Percentiles rank a stretch among this genome's conserved stretches.
phyloP scores from a whole-genome alignment of 2,329 filamentous ascomycete genomes.

The Ascochyta rabiei region DNA sequence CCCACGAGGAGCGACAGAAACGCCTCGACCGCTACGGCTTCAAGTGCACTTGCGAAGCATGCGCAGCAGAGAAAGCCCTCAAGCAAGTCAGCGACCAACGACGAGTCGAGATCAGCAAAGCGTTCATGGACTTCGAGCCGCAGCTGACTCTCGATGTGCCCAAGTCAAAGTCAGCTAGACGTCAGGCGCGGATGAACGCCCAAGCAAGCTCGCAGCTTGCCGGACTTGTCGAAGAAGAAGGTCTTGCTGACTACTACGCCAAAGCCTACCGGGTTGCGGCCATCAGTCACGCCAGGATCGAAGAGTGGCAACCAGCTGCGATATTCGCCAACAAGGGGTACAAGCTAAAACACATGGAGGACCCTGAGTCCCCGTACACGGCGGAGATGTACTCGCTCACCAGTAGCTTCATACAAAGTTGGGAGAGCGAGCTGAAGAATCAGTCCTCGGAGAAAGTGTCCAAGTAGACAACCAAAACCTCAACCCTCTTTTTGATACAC shows the following conservation, averaged over 20 bases:
- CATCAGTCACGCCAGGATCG: conserved; percentile 35
- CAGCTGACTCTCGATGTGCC: conserved; percentile 32
- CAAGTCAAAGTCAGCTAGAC: conserved; percentile 25
- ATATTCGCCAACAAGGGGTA: conserved; percentile 42
- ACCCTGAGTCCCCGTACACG: conserved; percentile 33
- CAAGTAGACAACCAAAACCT: neutral
- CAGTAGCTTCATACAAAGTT: conserved; percentile 34
- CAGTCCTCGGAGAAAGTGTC: conserved; percentile 5
- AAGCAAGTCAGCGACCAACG: conserved; percentile 35
- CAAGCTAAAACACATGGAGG: conserved; percentile 36
- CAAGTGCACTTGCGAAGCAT: conserved; percentile 47
- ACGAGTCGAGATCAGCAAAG: conserved; percentile 34
- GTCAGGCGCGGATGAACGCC: conserved; percentile 35
- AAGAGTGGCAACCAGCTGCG: conserved; percentile 40
- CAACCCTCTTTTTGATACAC: neutral
- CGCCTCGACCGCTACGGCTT: conserved; percentile 46
- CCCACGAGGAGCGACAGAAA: conserved; percentile 37
- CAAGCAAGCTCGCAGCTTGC: conserved; percentile 36
- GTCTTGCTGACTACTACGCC: conserved; percentile 44
- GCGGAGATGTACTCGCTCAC: conserved; percentile 41
- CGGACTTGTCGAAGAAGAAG: conserved; percentile 42
- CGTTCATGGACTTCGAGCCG: conserved; percentile 34
- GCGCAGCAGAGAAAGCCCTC: conserved; percentile 30
- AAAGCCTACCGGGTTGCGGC: conserved; percentile 42
- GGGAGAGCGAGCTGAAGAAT: conserved; percentile 36